phyloP scores from a whole-genome alignment of 208 protist genomes.

The Trichomonas tenax region DNA sequence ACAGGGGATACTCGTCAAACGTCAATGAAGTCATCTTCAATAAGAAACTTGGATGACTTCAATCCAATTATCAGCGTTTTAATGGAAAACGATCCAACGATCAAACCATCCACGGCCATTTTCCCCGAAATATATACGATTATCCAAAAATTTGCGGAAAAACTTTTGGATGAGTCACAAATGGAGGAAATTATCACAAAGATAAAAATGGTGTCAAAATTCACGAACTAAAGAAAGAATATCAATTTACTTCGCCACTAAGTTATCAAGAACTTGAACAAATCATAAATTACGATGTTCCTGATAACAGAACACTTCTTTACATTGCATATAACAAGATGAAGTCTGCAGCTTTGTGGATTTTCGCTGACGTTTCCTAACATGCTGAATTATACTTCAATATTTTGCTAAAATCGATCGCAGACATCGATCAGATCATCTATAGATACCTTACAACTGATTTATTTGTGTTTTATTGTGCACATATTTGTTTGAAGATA shows the following conservation, averaged over 20 bases:
- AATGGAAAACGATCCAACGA: not conserved
- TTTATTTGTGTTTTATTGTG: not conserved
- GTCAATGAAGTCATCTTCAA: too few species aligned
- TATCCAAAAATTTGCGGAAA: not conserved
- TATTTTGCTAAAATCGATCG: not conserved
- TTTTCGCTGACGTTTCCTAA: not conserved
- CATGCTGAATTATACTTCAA: not conserved
- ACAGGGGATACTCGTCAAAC: too few species aligned
- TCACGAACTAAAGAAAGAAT: not conserved
- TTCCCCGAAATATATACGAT: not conserved
- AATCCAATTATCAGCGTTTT: not conserved
- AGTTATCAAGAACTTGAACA: not conserved
- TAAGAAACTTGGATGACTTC: not conserved
- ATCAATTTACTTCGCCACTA: not conserved
- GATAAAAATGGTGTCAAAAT: not conserved
- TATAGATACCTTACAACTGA: not conserved
- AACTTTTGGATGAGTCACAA: not conserved
- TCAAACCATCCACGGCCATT: not conserved
- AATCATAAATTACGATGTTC: not conserved
- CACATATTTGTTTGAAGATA: not conserved
- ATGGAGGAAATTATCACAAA: not conserved
- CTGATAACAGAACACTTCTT: not conserved
- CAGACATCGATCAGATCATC: not conserved
- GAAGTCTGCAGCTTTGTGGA: not conserved
- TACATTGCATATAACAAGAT: not conserved